Conservation (phyloP, 2,329 filamentous ascomycete genomes). For the Plenodomus biglobosus region DNA sequence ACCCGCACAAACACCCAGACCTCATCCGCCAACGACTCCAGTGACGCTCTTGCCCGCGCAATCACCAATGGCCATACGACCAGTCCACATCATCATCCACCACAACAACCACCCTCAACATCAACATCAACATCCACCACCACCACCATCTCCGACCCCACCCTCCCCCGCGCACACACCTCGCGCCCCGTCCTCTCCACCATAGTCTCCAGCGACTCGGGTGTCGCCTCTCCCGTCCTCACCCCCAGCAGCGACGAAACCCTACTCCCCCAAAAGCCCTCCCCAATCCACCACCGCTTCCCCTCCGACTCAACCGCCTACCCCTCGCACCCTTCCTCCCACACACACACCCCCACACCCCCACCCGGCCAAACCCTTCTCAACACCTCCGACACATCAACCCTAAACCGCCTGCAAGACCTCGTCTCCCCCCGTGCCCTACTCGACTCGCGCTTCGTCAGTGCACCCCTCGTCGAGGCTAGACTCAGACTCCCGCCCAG, state of each 20-base stretch:
- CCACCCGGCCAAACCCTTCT: slow-evolving; percentile 16
- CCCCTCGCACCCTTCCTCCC: slow-evolving; percentile 21
- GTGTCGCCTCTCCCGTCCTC: slow-evolving; percentile 3
- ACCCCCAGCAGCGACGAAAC: slow-evolving; percentile 19
- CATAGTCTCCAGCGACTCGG: slow-evolving; percentile 37
- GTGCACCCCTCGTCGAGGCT: slow-evolving; percentile 43
- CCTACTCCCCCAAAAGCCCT: slow-evolving; percentile 14
- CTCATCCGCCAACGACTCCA: slow-evolving; percentile 28
- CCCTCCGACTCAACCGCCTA: slow-evolving; percentile 28
- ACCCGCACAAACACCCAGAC: slow-evolving; percentile 23
- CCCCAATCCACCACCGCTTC: slow-evolving; percentile 15
- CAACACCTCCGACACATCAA: slow-evolving; percentile 41
- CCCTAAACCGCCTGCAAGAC: slow-evolving; percentile 44
- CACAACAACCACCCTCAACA: slow-evolving; percentile 1
- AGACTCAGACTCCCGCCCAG: slow-evolving; percentile 41
- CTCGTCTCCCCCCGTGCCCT: slow-evolving; percentile 40
- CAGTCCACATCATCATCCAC: not conserved
- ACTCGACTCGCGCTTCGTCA: slow-evolving; percentile 41
- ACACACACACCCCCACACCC: not conserved
- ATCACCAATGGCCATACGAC: no score
- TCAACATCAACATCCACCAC: no score
- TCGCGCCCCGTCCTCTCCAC: slow-evolving; percentile 40
- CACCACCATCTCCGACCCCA: slow-evolving; percentile 18
- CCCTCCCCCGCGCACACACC: slow-evolving; percentile 26
- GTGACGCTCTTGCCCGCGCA: slow-evolving; percentile 24